These are phyloP conservation scores for Fraxinus albicans DNA, from an alignment of 305 asterid species.

Conservation along the genomic window DNA sequence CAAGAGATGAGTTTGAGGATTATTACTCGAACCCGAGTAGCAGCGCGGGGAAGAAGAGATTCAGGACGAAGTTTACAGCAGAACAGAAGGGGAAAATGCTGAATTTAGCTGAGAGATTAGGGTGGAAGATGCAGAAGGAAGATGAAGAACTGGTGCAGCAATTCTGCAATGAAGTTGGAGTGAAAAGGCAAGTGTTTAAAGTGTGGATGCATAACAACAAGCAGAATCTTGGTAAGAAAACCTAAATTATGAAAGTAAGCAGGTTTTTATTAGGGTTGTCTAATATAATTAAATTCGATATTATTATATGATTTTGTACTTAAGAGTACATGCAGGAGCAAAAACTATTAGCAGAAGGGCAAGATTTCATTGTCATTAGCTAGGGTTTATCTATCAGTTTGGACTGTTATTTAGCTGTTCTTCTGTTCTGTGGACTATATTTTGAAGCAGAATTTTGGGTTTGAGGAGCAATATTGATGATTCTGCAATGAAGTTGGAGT, in stretches of 20 bases:
- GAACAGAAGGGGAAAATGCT: constrained; percentile 76
- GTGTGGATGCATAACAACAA: constrained; percentile 89
- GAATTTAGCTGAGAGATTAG: constrained; percentile 55
- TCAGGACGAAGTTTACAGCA: constrained; percentile 51
- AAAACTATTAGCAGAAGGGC: constrained; percentile 5
- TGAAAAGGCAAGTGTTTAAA: constrained; percentile 67
- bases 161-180: constrained; percentile 55
- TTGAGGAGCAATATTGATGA: background rate
- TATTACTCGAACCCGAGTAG: constrained; percentile 35
- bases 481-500: constrained; percentile 60
- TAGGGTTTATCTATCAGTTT: background rate
- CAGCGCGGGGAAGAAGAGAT: constrained; percentile 52
- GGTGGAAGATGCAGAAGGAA: constrained; percentile 65
- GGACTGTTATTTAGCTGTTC: background rate
- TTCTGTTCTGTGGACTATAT: background rate
- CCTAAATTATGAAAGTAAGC: constrained; percentile 13
- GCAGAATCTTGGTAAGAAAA: constrained; percentile 72
- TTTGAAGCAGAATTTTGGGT: background rate
- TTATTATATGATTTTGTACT: background rate
- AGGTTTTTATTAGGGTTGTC: background rate
- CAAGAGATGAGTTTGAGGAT: constrained; percentile 46
- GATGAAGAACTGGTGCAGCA: constrained; percentile 60
- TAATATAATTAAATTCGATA: background rate
- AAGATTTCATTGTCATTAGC: background rate
- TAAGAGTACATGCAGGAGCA: background rate